Evolutionary conservation across 148 eudicot genomes (phyloP).

Genomic region (Nepenthes gracilis): DNA sequence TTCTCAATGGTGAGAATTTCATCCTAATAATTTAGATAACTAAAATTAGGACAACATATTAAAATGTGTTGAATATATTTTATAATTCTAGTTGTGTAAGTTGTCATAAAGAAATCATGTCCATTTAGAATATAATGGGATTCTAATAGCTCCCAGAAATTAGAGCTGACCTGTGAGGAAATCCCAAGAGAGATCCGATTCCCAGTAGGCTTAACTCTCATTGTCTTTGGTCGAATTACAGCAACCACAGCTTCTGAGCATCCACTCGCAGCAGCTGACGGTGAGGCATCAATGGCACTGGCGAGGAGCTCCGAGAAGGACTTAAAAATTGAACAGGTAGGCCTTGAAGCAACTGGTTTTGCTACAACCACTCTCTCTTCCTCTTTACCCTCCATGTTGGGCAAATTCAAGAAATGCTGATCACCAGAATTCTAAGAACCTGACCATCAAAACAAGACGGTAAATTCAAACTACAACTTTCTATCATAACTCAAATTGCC

Average conservation of each 20-base stretch:
- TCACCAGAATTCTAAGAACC: neutral
- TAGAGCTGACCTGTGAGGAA: neutral
- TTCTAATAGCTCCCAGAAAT: neutral
- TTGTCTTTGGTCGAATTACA: constrained; percentile 69
- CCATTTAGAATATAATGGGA: no score
- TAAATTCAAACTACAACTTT: neutral
- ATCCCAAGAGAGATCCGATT: neutral
- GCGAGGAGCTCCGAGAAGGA: constrained; percentile 62
- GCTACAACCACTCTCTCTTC: constrained; percentile 41
- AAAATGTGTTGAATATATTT: no score
- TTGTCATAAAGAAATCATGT: no score
- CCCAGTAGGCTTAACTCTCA: constrained; percentile 41
- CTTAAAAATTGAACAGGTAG: constrained; percentile 35
- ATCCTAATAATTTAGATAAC: no score
- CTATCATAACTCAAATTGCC: neutral
- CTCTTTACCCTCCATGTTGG: constrained; percentile 53
- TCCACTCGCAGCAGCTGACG: constrained; percentile 8
- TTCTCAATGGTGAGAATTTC: no score
- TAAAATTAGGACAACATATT: no score
- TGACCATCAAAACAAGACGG: neutral
- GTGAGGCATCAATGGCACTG: constrained; percentile 29
- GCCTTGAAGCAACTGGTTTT: constrained; percentile 86
- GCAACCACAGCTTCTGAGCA: constrained; percentile 23
- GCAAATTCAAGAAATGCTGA: neutral
- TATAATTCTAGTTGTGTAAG: no score